phyloP scores from a whole-genome alignment of 371 early-diverging fungal species.

The Apophysomyces sp. region DNA sequence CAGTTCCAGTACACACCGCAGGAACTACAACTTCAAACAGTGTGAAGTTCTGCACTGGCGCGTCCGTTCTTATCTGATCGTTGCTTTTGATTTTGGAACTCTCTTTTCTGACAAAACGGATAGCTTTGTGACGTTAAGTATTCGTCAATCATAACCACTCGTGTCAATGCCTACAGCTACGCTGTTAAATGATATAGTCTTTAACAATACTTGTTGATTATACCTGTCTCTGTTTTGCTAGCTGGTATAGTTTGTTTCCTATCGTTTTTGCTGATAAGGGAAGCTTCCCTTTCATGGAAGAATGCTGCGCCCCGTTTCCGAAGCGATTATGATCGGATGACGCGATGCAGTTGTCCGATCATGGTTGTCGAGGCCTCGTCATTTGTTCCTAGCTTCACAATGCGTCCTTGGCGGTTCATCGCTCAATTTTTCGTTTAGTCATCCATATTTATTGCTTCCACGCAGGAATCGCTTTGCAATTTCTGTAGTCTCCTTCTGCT shows the following conservation, averaged over 20 bases:
- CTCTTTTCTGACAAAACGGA: no score
- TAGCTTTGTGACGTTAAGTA: no score
- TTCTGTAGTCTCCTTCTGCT: slow-evolving; percentile 3
- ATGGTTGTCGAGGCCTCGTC: not conserved
- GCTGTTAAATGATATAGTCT: no score
- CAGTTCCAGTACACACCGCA: no score
- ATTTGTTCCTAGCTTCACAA: not conserved
- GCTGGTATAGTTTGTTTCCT: not conserved
- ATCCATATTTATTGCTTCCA: slow-evolving; percentile 3
- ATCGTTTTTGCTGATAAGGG: not conserved
- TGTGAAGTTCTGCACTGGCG: no score
- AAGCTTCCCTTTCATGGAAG: not conserved
- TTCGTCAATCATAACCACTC: no score
- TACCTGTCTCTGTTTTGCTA: not conserved
- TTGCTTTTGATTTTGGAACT: no score
- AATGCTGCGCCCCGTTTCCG: not conserved
- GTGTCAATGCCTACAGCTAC: no score
- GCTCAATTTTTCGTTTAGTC: not conserved
- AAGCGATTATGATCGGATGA: not conserved
- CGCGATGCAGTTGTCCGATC: not conserved
- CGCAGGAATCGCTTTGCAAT: not conserved
- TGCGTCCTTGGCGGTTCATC: not conserved
- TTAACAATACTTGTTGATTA: no score
- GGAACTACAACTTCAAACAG: no score
- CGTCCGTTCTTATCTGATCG: no score